phyloP scores from a whole-genome alignment of 2,329 filamentous ascomycete species.

The Ophiostoma sp. region DNA sequence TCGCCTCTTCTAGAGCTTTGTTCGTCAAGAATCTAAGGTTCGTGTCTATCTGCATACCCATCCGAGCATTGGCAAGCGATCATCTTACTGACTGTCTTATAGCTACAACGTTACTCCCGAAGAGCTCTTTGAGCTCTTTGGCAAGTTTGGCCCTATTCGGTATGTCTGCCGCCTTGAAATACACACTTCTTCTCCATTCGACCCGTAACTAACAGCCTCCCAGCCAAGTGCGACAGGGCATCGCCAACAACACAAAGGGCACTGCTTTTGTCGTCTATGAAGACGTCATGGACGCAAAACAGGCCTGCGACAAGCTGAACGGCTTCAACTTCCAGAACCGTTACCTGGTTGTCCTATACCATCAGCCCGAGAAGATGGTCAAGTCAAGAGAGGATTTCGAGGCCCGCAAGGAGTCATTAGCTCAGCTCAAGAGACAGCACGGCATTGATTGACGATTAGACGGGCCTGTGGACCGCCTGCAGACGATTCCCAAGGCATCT shows the following conservation, averaged over 20 bases:
- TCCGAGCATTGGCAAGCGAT: neutral
- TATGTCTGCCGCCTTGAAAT: constrained; percentile 46
- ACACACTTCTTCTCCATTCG: neutral
- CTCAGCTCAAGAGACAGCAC: constrained; percentile 95
- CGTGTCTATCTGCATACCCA: constrained; percentile 32
- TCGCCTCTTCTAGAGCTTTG: constrained; percentile 66
- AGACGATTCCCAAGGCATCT: constrained; percentile 30
- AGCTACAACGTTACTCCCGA: constrained; percentile 99
- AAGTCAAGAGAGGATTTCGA: constrained; percentile 92
- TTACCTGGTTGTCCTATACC: constrained; percentile 78
- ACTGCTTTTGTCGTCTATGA: constrained; percentile 99
- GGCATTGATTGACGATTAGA: constrained; percentile 94
- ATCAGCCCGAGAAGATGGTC: constrained; percentile 61
- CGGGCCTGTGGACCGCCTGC: constrained; percentile 57
- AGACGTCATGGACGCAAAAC: constrained; percentile 97
- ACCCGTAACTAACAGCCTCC: constrained; percentile 21
- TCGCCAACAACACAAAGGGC: constrained; percentile 94
- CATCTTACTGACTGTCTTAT: constrained; percentile 16
- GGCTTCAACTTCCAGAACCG: constrained; percentile 99
- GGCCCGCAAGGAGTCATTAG: constrained; percentile 91
- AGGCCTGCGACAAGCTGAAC: constrained; percentile 98
- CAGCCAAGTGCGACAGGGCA: constrained; percentile 97
- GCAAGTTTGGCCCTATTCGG: constrained; percentile 94
- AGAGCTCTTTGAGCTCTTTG: constrained; percentile 97
- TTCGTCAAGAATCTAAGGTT: constrained; percentile 99